Base-by-base conservation (phyloP, 192 early-diverging fungal genomes). In the Lobosporangium transversale region DNA sequence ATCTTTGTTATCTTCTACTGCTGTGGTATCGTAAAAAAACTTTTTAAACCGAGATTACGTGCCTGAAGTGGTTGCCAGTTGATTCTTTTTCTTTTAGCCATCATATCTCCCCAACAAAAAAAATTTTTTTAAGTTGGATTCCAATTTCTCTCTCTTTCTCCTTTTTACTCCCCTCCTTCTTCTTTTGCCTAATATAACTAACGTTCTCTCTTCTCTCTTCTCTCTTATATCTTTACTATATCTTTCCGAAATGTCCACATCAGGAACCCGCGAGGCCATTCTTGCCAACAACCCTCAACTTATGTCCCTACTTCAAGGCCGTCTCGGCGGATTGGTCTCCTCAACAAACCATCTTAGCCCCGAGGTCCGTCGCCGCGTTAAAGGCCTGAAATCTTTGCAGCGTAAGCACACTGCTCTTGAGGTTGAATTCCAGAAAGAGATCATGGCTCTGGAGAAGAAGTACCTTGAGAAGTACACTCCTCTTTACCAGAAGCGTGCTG, bases 381-480 rank as follows among this genome's bases (percentile, higher is more conserved):
- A 94, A 70, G 92, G 89, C 49, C 87, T 99, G 67, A 92, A 92
- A 84, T 91, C 87, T 66, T 81, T 97, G 64, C 96, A 97, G 88
- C 83, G 89, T 62, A 88, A 97, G 85, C 95, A 96, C 76, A 78
- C 86, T 33, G 89, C 87, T 18, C 81, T 98, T 20, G 94, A 97
- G 82, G 83, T 87, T 50, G 84, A 95, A 83, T 95, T 98, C 88
- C 92, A 93, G 57, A 89, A 94, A 75, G 97, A 99, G 85, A 90
- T 99, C 63, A 80, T 94, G 31, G 94, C 86, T 42, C 83, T 99
- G 31, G 98, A 99, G 83, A 98, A 98, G 88, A 98, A 98, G 80
- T 99, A 96, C 83, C 87, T 89, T 40, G 81, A 81, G 42, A 78
- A 89, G 68, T 94, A 97, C 78, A 85, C 89, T 61, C 97, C 98